A percentile compares a stretch with the other conserved stretches of the same genome.
Evolutionary conservation across 768 basidiomycete species (phyloP).

Genomic region (Amanita rimosa): DNA sequence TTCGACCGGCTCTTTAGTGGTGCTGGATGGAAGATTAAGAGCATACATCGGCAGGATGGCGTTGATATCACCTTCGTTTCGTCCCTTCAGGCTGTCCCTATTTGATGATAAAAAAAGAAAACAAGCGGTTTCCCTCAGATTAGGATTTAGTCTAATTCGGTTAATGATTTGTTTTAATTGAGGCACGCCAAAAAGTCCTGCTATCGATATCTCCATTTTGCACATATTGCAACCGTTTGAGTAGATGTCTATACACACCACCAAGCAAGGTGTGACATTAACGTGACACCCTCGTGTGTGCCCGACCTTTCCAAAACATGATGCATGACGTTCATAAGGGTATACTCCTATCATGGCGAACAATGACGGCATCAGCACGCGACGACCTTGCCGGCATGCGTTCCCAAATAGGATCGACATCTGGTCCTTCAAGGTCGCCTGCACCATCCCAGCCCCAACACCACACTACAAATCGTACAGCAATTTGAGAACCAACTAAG

Average conservation of each 20-base stretch:
- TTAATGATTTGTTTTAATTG: too few relatives aligned
- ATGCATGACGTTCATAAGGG: slow-evolving; percentile 7
- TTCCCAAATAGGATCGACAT: slow-evolving; percentile 98
- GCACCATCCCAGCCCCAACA: slow-evolving; percentile 99
- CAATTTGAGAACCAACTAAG: neutral
- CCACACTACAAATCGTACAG: slow-evolving; percentile 56
- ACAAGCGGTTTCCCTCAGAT: too few relatives aligned
- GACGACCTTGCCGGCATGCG: slow-evolving; percentile 58
- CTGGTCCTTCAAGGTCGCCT: slow-evolving; percentile 94
- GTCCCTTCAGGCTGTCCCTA: slow-evolving; percentile 16
- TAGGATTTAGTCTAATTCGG: too few relatives aligned
- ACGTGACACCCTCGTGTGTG: neutral
- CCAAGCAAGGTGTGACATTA: neutral
- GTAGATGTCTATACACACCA: too few relatives aligned
- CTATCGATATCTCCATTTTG: too few relatives aligned
- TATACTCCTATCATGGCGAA: slow-evolving; percentile 58
- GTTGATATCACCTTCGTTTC: slow-evolving; percentile 11
- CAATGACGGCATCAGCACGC: slow-evolving; percentile 42
- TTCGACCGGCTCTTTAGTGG: slow-evolving; percentile 15
- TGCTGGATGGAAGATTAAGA: slow-evolving; percentile 23
- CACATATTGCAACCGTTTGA: too few relatives aligned
- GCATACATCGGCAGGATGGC: slow-evolving; percentile 13
- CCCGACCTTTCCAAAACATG: too few relatives aligned
- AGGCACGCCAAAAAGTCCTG: too few relatives aligned
- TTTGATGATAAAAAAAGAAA: slow-evolving; percentile 1